phyloP scores from a whole-genome alignment of 23 red algal species.

The Chondrus crispus region DNA sequence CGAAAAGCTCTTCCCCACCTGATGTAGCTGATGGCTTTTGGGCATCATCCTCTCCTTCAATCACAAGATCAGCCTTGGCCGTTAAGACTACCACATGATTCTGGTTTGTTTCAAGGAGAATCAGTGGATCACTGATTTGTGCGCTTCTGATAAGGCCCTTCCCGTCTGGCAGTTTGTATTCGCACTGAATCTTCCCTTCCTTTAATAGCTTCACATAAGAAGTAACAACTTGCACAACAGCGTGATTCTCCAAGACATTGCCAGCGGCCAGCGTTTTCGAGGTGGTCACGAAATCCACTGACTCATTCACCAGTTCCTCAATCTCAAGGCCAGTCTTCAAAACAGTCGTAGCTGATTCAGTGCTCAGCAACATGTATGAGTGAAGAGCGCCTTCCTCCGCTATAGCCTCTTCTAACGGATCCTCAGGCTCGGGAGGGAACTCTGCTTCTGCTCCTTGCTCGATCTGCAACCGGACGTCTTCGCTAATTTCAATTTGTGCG shows the following conservation, averaged over 20 bases:
- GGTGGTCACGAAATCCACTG: constrained; percentile 34
- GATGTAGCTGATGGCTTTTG: neutral
- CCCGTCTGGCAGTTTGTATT: constrained; percentile 22
- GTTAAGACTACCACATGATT: constrained; percentile 53
- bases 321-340: constrained; percentile 44
- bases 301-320: constrained; percentile 40
- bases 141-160: constrained; percentile 39
- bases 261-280: constrained; percentile 70
- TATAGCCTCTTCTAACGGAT: constrained; percentile 16
- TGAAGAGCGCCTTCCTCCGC: constrained; percentile 44
- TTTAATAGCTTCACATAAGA: constrained; percentile 59
- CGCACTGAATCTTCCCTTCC: constrained; percentile 28
- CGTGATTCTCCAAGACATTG: constrained; percentile 54
- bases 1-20: constrained; percentile 6
- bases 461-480: neutral
- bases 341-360: constrained; percentile 25
- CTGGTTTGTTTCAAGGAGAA: constrained; percentile 53
- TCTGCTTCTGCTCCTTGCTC: constrained; percentile 7
- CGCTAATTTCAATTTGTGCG: neutral
- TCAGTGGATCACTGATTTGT: constrained; percentile 80
- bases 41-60: neutral
- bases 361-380: constrained; percentile 66
- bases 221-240: constrained; percentile 74
- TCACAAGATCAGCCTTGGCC: neutral
- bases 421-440: constrained; percentile 59